Percentiles rank a stretch among this genome's conserved stretches.
Conservation (phyloP, 2,329 filamentous ascomycete species). For the Talaromyces sp. region DNA sequence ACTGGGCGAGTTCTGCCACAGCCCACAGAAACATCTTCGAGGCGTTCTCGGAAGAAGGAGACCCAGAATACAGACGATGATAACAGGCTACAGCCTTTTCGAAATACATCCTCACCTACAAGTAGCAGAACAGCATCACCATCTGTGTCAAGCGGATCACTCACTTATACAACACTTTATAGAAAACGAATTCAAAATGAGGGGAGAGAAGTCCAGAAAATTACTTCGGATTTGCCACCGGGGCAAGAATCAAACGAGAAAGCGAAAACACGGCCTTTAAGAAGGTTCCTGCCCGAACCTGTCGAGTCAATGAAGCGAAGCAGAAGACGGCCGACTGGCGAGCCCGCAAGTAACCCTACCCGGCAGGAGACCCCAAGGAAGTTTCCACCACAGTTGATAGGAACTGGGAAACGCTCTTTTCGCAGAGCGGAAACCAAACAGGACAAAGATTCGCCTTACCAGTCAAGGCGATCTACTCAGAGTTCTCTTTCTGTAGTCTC, state of each 20-base stretch:
- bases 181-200: neutral
- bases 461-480: neutral
- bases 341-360: neutral
- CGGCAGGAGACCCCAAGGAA: slow-evolving; percentile 27
- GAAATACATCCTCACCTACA: neutral
- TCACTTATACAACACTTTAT: neutral
- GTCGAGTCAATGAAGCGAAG: slow-evolving; percentile 27
- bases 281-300: slow-evolving; percentile 23
- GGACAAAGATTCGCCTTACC: slow-evolving; percentile 43
- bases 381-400: slow-evolving; percentile 76
- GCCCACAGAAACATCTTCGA: slow-evolving; percentile 39
- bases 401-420: slow-evolving; percentile 67
- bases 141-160: neutral
- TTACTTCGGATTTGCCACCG: neutral
- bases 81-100: neutral
- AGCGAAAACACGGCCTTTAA: neutral
- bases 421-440: slow-evolving; percentile 55
- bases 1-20: slow-evolving; percentile 31
- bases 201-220: neutral
- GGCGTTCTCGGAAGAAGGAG: slow-evolving; percentile 29
- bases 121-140: neutral
- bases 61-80: neutral
- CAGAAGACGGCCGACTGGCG: slow-evolving; percentile 13
- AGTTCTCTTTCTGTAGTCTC: slow-evolving; percentile 54
- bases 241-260: neutral